Base-by-base conservation (phyloP, 129 eudicot species). In the Mikania micrantha region DNA sequence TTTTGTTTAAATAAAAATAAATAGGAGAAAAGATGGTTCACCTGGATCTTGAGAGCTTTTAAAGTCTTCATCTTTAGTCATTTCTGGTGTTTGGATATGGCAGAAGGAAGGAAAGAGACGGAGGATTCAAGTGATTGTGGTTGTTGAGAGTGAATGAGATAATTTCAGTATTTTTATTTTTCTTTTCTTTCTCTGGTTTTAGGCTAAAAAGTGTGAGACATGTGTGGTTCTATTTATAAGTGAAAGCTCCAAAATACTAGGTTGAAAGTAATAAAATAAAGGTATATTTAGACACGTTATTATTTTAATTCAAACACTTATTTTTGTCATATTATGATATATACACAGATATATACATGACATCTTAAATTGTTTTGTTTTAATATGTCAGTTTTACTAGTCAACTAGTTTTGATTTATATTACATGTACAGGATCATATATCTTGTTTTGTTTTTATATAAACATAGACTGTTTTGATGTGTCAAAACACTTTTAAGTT, bases 31-130 rank as follows among this genome's bases (percentile, higher is more conserved):
- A 77, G 68, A 75, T 67, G 32, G 74, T 67, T 67, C 69, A 76
- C 97, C 97, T 87, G 97, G 90, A 90, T 90, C 87, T 90, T 90
- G 78, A 90, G 92, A 90, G 97, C 90, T 87, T n/a, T n/a, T 90
- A 82, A 87, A 90, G 84, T 90, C 97, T 76, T 69, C 91, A 82
- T 85, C 97, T 82, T 87, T 90, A 85, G 87, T 79, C 97, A 90
- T 76, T 73, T 86, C 80, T 66, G 72, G 64, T 79, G 77, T 69
- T 75, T 72, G 79, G 68, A 76, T 76, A 63, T 76, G 47, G 70
- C 74, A 76, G 63, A 76, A 68, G 68, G 68, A 76, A 44, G 80
- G 80, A 48, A 76, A 60, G 38, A 76, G 36, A 61, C 22, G 44
- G n/a, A 20, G 48, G 71, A 76, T 68, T 38, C 70, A 76, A 76